Base-by-base conservation (phyloP, 371 early-diverging fungal species). In the Rhizopus arrhizus region DNA sequence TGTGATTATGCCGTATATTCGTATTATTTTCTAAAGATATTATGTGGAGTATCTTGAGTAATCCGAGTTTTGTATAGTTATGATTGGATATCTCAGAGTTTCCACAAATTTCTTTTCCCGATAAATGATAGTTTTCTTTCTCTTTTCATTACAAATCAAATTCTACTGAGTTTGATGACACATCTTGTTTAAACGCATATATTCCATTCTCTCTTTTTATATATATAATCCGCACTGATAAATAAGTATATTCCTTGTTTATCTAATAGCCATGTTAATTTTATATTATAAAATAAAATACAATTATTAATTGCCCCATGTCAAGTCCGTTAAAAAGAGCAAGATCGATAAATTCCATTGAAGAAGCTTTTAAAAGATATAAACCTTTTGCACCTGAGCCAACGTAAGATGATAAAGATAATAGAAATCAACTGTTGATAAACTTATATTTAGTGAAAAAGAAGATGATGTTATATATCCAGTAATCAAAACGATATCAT, bases 261-360 rank as follows among this genome's bases (percentile, higher is more conserved):
- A 22, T 22, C 22, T 22, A 22, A 22, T 22, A 22, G 22, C 22
- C 22, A 22, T 36, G 6, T 36, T 36, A 0, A 9, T 36, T 36
- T 36, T 36, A 9, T 36, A 9, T 36, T 6, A 11, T 0, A 36
- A 11, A 36, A 6, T 1, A 36, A 11, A 11, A 36, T 9, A 9
- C 36, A 9, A 11, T 36, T 36, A 0, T 9, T 9, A 6, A 36
- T 36, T 36, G 6, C 36, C 11, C 10, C 15, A 40, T 38, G 47
- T n/a, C 29, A 31, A 48, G 38, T 15, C 46, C 48, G 42, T 55
- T 67, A 42, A 67, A 67, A 46, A 58, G 63, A 62, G 38, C 59
- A 13, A 16, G 59, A 40, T 67, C 68, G n/a, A 53, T 54, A 28
- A 59, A 67, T 8, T 55, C 53, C 8, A 28, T 59, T 22, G 63